Percentiles rank a stretch among this genome's conserved stretches.
Evolutionary conservation across 805 yeast genomes (phyloP).

Genomic region (Saturnispora diversa): DNA sequence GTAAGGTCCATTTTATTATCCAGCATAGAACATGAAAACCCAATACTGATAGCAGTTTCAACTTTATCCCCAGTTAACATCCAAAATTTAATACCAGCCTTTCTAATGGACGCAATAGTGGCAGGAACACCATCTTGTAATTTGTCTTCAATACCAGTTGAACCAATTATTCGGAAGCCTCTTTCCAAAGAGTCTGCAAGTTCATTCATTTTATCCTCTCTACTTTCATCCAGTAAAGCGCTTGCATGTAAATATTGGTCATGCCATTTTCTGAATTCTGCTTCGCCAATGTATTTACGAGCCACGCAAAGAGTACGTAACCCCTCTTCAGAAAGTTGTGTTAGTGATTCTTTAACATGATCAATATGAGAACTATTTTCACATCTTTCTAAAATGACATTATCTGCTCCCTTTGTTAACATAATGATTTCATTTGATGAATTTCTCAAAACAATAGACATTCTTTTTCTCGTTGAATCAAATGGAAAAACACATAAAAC

Average conservation of each 20-base stretch:
- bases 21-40: conserved; percentile 67
- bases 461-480: conserved; percentile 65
- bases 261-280: conserved; percentile 47
- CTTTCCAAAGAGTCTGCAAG: conserved; percentile 55
- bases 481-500: conserved; percentile 54
- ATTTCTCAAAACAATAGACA: conserved; percentile 59
- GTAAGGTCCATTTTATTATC: conserved; percentile 61
- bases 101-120: conserved; percentile 53
- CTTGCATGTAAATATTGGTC: conserved; percentile 49
- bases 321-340: conserved; percentile 69
- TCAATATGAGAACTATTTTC: conserved; percentile 25
- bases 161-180: conserved; percentile 53
- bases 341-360: conserved; percentile 50
- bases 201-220: conserved; percentile 49
- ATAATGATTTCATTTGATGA: conserved; percentile 37
- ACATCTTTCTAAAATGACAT: conserved; percentile 48
- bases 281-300: conserved; percentile 39
- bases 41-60: conserved; percentile 79
- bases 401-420: conserved; percentile 70
- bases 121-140: conserved; percentile 75
- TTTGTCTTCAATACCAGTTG: conserved; percentile 77
- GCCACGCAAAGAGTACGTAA: conserved; percentile 70
- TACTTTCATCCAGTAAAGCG: conserved; percentile 42
- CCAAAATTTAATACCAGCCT: conserved; percentile 77
- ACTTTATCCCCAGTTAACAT: conserved; percentile 77